These are phyloP conservation scores for Auricularia sp. DNA, from an alignment of 768 basidiomycete genomes.

Conservation along the genomic window DNA sequence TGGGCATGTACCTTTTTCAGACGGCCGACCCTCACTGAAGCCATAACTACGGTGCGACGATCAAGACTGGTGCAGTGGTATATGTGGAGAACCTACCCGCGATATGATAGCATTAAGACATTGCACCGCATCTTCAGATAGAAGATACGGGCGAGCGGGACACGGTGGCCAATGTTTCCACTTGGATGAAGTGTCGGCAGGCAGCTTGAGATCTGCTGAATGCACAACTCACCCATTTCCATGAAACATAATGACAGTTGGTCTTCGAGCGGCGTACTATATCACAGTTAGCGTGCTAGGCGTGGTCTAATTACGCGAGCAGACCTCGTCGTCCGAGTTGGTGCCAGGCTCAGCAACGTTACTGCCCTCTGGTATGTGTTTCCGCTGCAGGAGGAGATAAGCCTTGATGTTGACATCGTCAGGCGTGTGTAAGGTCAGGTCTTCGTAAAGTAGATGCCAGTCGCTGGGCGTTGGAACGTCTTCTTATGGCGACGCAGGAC, in stretches of 20 bases:
- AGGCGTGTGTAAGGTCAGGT: constrained; percentile 58
- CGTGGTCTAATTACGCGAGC: constrained; percentile 6
- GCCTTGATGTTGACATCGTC: constrained; percentile 66
- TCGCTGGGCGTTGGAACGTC: constrained; percentile 66
- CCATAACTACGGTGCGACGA: constrained; percentile 57
- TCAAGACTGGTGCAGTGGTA: background rate
- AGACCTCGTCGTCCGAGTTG: constrained; percentile 49
- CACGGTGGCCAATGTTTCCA: constrained; percentile 79
- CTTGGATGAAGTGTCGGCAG: constrained; percentile 35
- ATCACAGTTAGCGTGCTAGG: background rate
- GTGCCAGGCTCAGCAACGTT: constrained; percentile 21
- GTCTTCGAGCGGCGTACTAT: constrained; percentile 44
- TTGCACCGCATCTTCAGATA: constrained; percentile 80
- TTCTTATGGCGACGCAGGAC: constrained; percentile 16
- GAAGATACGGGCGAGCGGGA: constrained; percentile 81
- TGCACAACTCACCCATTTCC: constrained; percentile 28
- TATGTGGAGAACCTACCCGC: constrained; percentile 49
- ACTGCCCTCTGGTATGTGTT: constrained; percentile 31
- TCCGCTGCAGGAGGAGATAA: constrained; percentile 64
- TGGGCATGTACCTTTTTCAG: constrained; percentile 56
- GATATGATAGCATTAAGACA: constrained; percentile 87
- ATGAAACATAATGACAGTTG: constrained; percentile 89
- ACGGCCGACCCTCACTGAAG: constrained; percentile 74
- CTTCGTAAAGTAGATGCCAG: constrained; percentile 64
- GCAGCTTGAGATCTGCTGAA: background rate